Percentiles rank a stretch among this genome's conserved stretches.
phyloP scores from a whole-genome alignment of 768 basidiomycete genomes.

The Psilocybe tampanensis region DNA sequence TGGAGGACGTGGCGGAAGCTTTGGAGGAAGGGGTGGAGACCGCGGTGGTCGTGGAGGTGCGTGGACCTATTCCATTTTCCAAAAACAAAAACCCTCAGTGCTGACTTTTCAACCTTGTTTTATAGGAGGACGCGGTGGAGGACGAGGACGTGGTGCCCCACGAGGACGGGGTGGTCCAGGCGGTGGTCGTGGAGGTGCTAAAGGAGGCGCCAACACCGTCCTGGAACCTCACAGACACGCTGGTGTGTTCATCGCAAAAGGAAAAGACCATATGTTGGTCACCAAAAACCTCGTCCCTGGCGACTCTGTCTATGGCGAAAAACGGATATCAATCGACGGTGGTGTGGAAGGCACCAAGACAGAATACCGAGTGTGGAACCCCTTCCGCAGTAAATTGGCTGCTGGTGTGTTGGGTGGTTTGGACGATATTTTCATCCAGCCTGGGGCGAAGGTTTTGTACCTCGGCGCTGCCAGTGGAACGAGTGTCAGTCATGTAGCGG shows the following conservation, averaged over 20 bases:
- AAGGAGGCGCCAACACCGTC: conserved; percentile 85
- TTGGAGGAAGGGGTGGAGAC: conserved; percentile 43
- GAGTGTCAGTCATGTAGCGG: conserved; percentile 97
- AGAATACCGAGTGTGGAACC: conserved; percentile 99
- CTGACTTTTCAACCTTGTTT: conserved; percentile 9
- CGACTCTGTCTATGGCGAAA: conserved; percentile 98
- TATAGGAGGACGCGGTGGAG: conserved; percentile 23
- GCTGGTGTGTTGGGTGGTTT: conserved; percentile 96
- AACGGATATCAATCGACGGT: conserved; percentile 87
- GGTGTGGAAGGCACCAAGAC: conserved; percentile 81
- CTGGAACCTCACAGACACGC: conserved; percentile 94
- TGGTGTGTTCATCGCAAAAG: conserved; percentile 96
- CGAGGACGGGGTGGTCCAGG: conserved; percentile 46
- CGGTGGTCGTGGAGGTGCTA: conserved; percentile 71
- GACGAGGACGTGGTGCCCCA: conserved; percentile 41
- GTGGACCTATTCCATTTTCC: conserved; percentile 13
- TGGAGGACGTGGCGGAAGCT: conserved; percentile 40
- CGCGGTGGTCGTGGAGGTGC: conserved; percentile 45
- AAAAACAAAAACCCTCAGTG: background rate
- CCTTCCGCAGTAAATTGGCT: conserved; percentile 95
- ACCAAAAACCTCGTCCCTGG: conserved; percentile 98
- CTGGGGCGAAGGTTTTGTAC: conserved; percentile 96
- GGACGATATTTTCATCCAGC: conserved; percentile 89
- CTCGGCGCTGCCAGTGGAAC: conserved; percentile 98
- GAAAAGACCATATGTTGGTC: conserved; percentile 96